Evolutionary conservation across 2,329 filamentous ascomycete genomes (phyloP).

Genomic region (Basipetospora chlamydospora): DNA sequence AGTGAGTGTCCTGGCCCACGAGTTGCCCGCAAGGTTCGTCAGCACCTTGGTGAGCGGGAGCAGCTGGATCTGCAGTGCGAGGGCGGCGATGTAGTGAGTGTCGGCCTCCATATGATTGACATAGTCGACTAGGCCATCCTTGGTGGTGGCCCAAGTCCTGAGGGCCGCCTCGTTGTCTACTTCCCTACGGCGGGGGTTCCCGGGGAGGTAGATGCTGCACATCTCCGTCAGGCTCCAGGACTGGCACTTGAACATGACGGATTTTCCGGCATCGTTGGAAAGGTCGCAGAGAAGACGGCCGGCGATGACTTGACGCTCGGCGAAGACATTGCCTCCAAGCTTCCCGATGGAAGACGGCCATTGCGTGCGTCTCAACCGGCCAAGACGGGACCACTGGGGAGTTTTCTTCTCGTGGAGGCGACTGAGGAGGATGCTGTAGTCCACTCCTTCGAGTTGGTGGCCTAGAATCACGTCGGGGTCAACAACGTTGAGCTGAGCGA

Average conservation of each 20-base stretch:
- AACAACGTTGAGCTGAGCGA: conserved; percentile 73
- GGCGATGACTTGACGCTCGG: conserved; percentile 77
- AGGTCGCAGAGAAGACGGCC: conserved; percentile 87
- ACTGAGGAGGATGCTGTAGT: conserved; percentile 81
- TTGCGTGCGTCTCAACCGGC: conserved; percentile 63
- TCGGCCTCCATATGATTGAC: conserved; percentile 88
- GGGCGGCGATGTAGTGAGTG: conserved; percentile 86
- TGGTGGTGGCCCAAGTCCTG: conserved; percentile 65
- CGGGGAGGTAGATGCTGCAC: conserved; percentile 76
- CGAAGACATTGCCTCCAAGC: conserved; percentile 79
- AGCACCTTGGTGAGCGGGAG: conserved; percentile 86
- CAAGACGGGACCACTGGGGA: conserved; percentile 87
- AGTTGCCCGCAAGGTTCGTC: conserved; percentile 94
- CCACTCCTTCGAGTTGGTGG: conserved; percentile 92
- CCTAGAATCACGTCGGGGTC: conserved; percentile 92
- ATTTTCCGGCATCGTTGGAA: conserved; percentile 93
- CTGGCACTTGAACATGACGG: conserved; percentile 91
- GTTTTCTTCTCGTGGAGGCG: conserved; percentile 82
- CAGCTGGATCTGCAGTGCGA: conserved; percentile 81
- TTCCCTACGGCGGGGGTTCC: conserved; percentile 59
- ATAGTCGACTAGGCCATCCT: conserved; percentile 82
- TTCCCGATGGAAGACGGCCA: conserved; percentile 85
- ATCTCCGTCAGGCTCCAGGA: conserved; percentile 98
- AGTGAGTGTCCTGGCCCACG: conserved; percentile 89
- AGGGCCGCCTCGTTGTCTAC: conserved; percentile 79